Percentiles rank a stretch among this genome's conserved stretches.
Evolutionary conservation across 2,329 filamentous ascomycete species (phyloP).

Genomic region (Beauveria bassiana): DNA sequence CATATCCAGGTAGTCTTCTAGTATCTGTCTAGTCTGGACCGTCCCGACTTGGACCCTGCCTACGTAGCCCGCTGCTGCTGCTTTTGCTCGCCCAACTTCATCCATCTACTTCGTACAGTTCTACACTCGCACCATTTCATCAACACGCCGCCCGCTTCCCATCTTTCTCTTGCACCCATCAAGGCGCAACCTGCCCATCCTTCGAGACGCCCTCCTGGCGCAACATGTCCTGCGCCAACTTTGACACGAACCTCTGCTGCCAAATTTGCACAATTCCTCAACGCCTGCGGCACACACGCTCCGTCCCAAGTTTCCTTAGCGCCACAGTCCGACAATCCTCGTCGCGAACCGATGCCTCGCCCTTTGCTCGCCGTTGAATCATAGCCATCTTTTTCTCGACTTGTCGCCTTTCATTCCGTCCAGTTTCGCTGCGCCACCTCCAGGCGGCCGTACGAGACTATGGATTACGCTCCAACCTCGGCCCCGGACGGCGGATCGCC

Average conservation of each 20-base stretch:
- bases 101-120: background rate
- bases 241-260: background rate
- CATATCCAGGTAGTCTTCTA: background rate
- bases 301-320: background rate
- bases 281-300: background rate
- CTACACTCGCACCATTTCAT: background rate
- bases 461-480: conserved; percentile 24
- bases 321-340: background rate
- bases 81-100: background rate
- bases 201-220: background rate
- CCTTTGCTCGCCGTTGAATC: background rate
- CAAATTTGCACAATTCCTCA: background rate
- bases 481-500: conserved; percentile 40
- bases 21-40: background rate
- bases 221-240: background rate
- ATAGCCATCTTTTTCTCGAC: background rate
- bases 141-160: background rate
- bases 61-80: background rate
- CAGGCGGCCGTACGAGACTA: conserved; percentile 13
- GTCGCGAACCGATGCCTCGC: conserved; percentile 3
- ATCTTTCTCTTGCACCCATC: background rate
- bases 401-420: background rate
- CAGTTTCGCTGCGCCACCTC: background rate
- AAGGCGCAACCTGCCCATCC: background rate
- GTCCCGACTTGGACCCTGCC: background rate